Base-by-base conservation (phyloP, 2,329 filamentous ascomycete genomes). In the Grosmannia clavigera region DNA sequence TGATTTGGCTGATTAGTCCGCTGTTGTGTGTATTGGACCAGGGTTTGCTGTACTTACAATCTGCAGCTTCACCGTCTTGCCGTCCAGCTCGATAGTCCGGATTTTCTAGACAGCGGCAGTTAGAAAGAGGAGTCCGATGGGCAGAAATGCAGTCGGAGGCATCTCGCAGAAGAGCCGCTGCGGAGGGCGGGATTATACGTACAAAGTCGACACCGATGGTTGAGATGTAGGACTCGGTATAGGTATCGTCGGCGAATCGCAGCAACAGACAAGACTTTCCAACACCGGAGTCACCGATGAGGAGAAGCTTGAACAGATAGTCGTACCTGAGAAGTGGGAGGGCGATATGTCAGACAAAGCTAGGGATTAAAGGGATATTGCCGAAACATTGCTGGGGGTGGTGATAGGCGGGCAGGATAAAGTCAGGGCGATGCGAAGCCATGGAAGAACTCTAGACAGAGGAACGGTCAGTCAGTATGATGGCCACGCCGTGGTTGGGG, bases 271-370 rank as follows among this genome's bases (percentile, higher is more conserved):
- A 99, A 72, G 94, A 99, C 87, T 99, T 99, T 87, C 94, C 94
- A 72, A 99, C 94, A 85, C 94, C 94, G 75, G 94, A 99, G 76
- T 99, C 94, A 78, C 94, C 94, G 85, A 99, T 99, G 81, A 99
- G 92, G 77, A 99, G 90, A 67, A 99, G 91, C 86, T 99, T 99
- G 86, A 99, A 99, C 72, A 99, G 91, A 77, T 99, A 99, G 76
- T 99, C 94, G 88, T 99, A 99, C 94, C 94, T 97, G 29, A 31
- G 55, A 62, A 64, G 73, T 61, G 72, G 68, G 57, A 58, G 57
- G 60, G 16, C 6, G n/a, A 2, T 19, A 29, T 31, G 61, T 46
- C 53, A 60, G 38, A 43, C 53, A 25, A 25, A 29, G 29, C 16
- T 19, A 16, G 25, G 40, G 22, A 25, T 16, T 10, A 25, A 55